Percentiles rank a stretch among this genome's conserved stretches.
Conservation (phyloP, 2,329 filamentous ascomycete genomes). For the Hymenoscyphus fructigenus region DNA sequence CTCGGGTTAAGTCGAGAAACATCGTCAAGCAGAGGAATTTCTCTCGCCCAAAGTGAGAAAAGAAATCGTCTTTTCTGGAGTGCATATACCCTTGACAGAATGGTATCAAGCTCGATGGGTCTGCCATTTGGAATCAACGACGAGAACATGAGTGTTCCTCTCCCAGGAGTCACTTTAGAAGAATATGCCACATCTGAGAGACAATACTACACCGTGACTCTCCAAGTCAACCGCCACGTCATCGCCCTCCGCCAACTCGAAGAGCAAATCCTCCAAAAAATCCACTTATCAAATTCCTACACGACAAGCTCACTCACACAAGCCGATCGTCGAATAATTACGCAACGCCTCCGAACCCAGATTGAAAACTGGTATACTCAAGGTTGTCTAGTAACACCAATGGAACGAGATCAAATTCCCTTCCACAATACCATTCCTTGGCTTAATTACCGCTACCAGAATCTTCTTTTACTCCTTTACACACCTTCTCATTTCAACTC, state of each 20-base stretch:
- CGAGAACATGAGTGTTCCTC: slow-evolving; percentile 6
- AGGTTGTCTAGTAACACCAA: slow-evolving; percentile 3
- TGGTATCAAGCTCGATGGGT: neutral
- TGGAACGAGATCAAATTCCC: slow-evolving; percentile 5
- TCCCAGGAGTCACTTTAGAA: neutral
- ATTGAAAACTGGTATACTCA: slow-evolving; percentile 4
- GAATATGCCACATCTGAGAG: neutral
- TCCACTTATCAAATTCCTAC: slow-evolving; percentile 3
- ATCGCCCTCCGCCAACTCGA: slow-evolving; percentile 3
- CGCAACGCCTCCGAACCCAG: slow-evolving; percentile 3
- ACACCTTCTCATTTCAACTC: slow-evolving; percentile 6
- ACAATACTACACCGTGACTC: slow-evolving; percentile 6
- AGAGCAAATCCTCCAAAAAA: slow-evolving; percentile 1
- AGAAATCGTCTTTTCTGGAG: slow-evolving; percentile 3
- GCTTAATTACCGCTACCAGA: neutral
- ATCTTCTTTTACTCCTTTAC: slow-evolving; percentile 3
- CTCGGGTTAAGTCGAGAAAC: slow-evolving; percentile 1
- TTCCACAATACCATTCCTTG: neutral
- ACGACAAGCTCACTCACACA: neutral
- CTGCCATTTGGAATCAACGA: slow-evolving; percentile 4
- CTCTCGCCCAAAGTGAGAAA: neutral
- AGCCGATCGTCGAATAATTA: neutral
- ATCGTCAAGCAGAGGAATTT: neutral
- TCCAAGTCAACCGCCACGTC: slow-evolving; percentile 4
- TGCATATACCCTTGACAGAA: neutral